Evolutionary conservation across 768 basidiomycete genomes (phyloP), one percentile per base, ranked within the genome.

Genomic region (Pisolithus orientalis): DNA sequence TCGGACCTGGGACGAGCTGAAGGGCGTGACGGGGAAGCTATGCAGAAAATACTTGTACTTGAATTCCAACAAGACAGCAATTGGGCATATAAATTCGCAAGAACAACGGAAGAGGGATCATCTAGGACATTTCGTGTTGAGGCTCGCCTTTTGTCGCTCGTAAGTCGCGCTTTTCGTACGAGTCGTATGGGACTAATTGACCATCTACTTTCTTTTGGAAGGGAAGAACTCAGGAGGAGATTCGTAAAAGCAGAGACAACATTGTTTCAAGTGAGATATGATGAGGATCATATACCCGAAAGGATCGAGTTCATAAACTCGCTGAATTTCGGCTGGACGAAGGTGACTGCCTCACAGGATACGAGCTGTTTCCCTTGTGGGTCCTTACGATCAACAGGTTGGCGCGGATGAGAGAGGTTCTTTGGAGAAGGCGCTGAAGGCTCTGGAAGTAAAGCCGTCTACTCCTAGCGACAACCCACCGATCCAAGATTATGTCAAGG

Each of bases 131-230:
- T 98, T 93, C 68, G 90, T 98, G 10, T 73, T 98, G 55, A 74
- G 96, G 47, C 75, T 99, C 39, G 94, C 96, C 6, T 98, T 99
- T 70, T 96, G 94, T 71, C 83, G 92, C 52, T 92, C 93, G 94
- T 98, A 70, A 65, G 94, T 83, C 29, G 32, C 25, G 27, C 34
- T 32, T 42, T 50, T 32, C 11, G 11, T 47, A 14, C 5, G 21
- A 13, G 17, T 27, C 38, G 11, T 43, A 6, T 6, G 5, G 13
- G 40, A 39, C 25, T 27, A 24, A 25, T 32, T 37, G 28, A 39
- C 13, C 25, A 21, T 5, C 39, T 42, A n/a, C 5, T 5, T 28
- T 39, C 28, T 13, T 42, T 58, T 25, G 55, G 44, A 47, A 97
- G 94, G 34, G 94, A 96, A 60, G 95, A 99, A 45, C 75, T 99